phyloP scores from a whole-genome alignment of 768 basidiomycete species.

The Rhodosporidiobolus sp. region DNA sequence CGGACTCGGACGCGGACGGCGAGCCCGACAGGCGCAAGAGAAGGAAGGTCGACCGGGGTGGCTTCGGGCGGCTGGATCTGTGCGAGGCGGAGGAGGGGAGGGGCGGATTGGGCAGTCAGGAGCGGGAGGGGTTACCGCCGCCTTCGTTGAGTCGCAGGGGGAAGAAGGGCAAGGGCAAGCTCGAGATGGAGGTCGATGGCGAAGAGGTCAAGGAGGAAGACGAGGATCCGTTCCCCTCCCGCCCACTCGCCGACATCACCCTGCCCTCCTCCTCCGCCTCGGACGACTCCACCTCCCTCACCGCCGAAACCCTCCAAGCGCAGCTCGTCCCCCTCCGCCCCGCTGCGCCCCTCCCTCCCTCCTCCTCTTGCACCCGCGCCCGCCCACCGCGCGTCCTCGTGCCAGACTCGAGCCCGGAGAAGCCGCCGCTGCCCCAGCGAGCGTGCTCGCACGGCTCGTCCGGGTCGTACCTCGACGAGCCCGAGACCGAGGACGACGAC shows the following conservation, averaged over 20 bases:
- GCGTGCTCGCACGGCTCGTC: no score
- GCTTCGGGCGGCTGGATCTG: slow-evolving; percentile 13
- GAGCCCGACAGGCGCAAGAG: slow-evolving; percentile 3
- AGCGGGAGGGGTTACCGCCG: no score
- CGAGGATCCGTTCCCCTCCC: not conserved
- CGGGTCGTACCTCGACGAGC: not conserved
- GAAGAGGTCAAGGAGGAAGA: not conserved
- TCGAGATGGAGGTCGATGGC: not conserved
- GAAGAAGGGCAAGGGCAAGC: not conserved
- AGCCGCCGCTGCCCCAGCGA: no score
- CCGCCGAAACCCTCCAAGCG: not conserved
- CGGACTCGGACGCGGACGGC: not conserved
- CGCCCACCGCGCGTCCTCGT: slow-evolving; percentile 12
- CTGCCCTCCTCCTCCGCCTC: not conserved
- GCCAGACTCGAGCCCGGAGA: slow-evolving; percentile 9
- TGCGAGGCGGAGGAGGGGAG: not conserved
- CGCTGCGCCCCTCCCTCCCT: not conserved
- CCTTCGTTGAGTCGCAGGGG: no score
- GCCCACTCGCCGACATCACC: not conserved
- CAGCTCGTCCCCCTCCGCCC: slow-evolving; percentile 2
- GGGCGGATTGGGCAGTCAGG: not conserved
- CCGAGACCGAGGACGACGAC: not conserved
- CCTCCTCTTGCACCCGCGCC: not conserved
- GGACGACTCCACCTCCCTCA: not conserved
- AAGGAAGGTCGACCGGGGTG: slow-evolving; percentile 1